A percentile compares a stretch with the other conserved stretches of the same genome.
phyloP scores from a whole-genome alignment of 2,329 filamentous ascomycete species.

The Zopfia rhizophila region DNA sequence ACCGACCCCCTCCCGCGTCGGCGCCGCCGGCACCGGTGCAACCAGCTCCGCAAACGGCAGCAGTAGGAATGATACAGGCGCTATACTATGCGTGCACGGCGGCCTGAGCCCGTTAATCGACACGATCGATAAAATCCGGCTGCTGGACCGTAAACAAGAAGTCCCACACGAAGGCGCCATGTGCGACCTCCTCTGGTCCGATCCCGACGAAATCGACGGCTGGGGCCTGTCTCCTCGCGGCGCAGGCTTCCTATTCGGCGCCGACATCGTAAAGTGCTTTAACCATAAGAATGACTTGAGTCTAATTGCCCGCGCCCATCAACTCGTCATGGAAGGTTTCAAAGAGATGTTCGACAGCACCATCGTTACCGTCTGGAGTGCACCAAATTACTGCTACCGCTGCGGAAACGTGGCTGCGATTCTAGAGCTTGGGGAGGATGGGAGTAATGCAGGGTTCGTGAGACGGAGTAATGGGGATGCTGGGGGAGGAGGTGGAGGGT shows the following conservation, averaged over 20 bases:
- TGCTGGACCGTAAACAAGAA: slow-evolving; percentile 96
- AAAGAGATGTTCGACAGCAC: slow-evolving; percentile 98
- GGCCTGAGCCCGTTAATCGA: slow-evolving; percentile 92
- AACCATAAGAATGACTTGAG: slow-evolving; percentile 94
- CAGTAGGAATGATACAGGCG: slow-evolving; percentile 75
- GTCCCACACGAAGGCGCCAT: slow-evolving; percentile 98
- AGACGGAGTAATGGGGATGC: slow-evolving; percentile 74
- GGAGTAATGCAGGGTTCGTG: slow-evolving; percentile 61
- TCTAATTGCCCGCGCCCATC: slow-evolving; percentile 92
- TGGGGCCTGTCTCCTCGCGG: slow-evolving; percentile 96
- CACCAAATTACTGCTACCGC: slow-evolving; percentile 76
- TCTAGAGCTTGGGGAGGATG: slow-evolving; percentile 89
- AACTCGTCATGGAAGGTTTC: slow-evolving; percentile 99
- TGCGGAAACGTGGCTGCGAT: slow-evolving; percentile 81
- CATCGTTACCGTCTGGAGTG: slow-evolving; percentile 95
- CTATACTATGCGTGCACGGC: slow-evolving; percentile 94
- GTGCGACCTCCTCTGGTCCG: slow-evolving; percentile 98
- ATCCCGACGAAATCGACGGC: slow-evolving; percentile 96
- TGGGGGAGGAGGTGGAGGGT: slow-evolving; percentile 56
- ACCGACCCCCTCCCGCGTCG: slow-evolving; percentile 57
- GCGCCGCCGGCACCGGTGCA: slow-evolving; percentile 82
- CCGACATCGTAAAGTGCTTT: slow-evolving; percentile 95
- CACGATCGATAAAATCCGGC: slow-evolving; percentile 91
- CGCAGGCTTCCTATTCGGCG: slow-evolving; percentile 93
- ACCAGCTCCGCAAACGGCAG: slow-evolving; percentile 72